These are phyloP conservation scores for Carallia pectinifolia DNA, from an alignment of 345 rosid genomes.

Conservation along the genomic window DNA sequence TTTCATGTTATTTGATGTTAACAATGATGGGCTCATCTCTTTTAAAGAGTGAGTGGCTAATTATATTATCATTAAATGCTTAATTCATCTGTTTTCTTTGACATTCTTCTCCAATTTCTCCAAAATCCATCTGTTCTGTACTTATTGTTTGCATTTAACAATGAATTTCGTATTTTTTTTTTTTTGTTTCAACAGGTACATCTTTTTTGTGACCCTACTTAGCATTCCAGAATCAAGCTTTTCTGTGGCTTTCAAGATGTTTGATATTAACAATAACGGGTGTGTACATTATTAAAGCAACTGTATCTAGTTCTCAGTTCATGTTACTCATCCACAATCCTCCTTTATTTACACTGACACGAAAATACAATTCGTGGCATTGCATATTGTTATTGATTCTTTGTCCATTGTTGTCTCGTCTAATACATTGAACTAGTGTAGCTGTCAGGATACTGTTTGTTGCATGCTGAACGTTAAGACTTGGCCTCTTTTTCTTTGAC, in stretches of 20 bases:
- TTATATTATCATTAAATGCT: not conserved
- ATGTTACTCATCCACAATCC: no score
- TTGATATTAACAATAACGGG: slow-evolving; percentile 80
- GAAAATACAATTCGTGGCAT: no score
- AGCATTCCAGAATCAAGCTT: slow-evolving; percentile 90
- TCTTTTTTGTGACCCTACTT: slow-evolving; percentile 85
- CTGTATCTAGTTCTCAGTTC: not conserved
- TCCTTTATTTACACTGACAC: no score
- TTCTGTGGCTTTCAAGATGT: slow-evolving; percentile 84
- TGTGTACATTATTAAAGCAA: slow-evolving; percentile 32
- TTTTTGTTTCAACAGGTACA: slow-evolving; percentile 55
- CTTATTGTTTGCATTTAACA: not conserved
- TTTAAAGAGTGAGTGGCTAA: slow-evolving; percentile 76
- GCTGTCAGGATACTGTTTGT: not conserved
- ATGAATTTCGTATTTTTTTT: slow-evolving; percentile 8
- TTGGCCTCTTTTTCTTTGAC: not conserved
- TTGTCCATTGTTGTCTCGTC: not conserved
- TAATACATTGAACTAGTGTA: not conserved
- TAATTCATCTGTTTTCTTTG: not conserved
- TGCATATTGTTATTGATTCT: not conserved
- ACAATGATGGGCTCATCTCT: slow-evolving; percentile 80
- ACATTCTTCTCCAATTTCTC: not conserved
- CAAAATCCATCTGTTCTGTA: not conserved
- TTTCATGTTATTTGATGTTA: slow-evolving; percentile 85
- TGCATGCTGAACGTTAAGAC: not conserved